These are phyloP conservation scores for Austroboletus eburneus DNA, from an alignment of 768 basidiomycete genomes.

Conservation along the genomic window DNA sequence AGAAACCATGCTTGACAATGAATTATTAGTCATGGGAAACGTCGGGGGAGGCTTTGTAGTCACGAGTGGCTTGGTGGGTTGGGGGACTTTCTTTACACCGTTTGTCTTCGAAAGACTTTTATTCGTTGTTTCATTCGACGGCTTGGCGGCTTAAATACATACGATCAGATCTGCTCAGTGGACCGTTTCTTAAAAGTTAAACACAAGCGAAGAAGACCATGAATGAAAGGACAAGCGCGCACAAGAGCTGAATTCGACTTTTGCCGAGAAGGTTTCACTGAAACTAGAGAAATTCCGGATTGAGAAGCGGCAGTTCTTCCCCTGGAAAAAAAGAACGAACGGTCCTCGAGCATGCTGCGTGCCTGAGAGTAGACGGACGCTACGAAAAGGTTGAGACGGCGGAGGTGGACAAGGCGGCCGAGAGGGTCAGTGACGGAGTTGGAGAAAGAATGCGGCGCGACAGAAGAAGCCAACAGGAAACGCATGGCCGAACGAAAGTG, in stretches of 20 bases:
- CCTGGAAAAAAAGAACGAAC: conserved; percentile 87
- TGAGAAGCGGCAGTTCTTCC: conserved; percentile 85
- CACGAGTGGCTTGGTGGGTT: neutral
- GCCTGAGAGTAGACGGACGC: conserved; percentile 86
- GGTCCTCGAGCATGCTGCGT: conserved; percentile 80
- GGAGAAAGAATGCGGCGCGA: too few relatives aligned
- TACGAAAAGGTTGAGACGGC: conserved; percentile 50
- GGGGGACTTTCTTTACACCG: conserved; percentile 2
- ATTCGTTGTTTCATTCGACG: conserved; percentile 6
- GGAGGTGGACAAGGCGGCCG: conserved; percentile 66
- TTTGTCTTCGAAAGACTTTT: conserved; percentile 3
- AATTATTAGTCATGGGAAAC: conserved; percentile 18
- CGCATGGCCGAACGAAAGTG: too few relatives aligned
- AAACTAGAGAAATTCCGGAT: conserved; percentile 87
- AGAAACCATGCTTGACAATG: conserved; percentile 11
- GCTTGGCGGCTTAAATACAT: conserved; percentile 10
- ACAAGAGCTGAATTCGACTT: conserved; percentile 75
- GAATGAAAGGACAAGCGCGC: conserved; percentile 94
- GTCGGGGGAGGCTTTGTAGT: conserved; percentile 3
- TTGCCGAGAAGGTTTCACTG: conserved; percentile 88
- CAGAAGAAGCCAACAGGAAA: too few relatives aligned
- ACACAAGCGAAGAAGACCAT: conserved; percentile 79
- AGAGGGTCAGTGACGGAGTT: too few relatives aligned
- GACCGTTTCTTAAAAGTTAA: neutral
- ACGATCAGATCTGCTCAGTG: neutral